A percentile compares a stretch with the other conserved stretches of the same genome.
phyloP scores from a whole-genome alignment of 2,329 filamentous ascomycete genomes.

The Fusarium zealandicum region DNA sequence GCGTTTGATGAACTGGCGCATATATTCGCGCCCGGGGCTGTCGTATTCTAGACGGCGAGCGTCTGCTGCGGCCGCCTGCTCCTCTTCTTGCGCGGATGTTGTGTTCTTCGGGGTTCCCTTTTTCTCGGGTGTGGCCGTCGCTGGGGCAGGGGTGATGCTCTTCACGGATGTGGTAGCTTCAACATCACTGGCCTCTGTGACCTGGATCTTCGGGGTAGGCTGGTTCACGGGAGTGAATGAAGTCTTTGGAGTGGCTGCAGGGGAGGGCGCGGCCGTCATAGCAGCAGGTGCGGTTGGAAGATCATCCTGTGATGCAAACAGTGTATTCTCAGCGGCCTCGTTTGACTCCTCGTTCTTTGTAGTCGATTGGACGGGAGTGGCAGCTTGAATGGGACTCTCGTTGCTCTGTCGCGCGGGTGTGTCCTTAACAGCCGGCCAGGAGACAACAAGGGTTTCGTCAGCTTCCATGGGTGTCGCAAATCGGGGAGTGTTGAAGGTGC shows the following conservation, averaged over 20 bases:
- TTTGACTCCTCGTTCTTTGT: not conserved
- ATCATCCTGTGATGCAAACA: not conserved
- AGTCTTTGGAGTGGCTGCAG: constrained; percentile 16
- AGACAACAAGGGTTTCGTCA: not conserved
- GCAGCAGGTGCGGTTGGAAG: not conserved
- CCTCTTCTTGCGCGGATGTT: constrained; percentile 12
- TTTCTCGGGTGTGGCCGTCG: not conserved
- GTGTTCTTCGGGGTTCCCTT: not conserved
- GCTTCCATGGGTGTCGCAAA: not conserved
- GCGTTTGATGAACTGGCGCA: constrained; percentile 48
- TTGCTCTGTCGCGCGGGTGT: not conserved
- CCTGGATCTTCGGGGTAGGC: constrained; percentile 11
- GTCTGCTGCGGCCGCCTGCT: constrained; percentile 7
- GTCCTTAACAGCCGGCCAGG: not conserved
- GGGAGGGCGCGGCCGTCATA: not conserved
- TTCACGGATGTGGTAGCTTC: constrained; percentile 1
- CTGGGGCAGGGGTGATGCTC: not conserved
- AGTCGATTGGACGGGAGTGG: not conserved
- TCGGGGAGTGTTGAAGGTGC: not conserved
- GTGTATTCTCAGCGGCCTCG: not conserved
- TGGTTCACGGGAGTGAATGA: constrained; percentile 43
- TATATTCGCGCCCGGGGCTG: constrained; percentile 46
- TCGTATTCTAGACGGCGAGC: constrained; percentile 38
- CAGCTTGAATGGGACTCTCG: not conserved
- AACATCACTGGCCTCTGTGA: constrained; percentile 6